A percentile compares a stretch with the other conserved stretches of the same genome.
Conservation (phyloP, 768 basidiomycete species). For the Leucocoprinus birnbaumii region DNA sequence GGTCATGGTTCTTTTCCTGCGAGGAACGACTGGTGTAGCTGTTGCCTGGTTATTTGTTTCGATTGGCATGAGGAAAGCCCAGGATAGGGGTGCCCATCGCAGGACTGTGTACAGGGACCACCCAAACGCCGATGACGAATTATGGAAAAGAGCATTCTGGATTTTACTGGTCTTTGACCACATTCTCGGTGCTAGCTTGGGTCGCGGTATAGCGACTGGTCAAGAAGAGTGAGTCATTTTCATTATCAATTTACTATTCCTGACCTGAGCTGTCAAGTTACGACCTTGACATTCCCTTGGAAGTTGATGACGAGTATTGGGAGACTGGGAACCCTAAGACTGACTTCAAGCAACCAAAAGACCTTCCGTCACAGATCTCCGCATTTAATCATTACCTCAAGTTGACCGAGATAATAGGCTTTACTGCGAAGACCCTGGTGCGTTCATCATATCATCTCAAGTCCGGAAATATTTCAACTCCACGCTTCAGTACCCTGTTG, state of each 20-base stretch:
- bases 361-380: constrained; percentile 52
- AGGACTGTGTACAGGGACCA: constrained; percentile 49
- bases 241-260: background rate
- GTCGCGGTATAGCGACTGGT: constrained; percentile 51
- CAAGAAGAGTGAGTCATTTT: constrained; percentile 60
- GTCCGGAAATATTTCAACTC: background rate
- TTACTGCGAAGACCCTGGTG: constrained; percentile 67
- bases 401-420: constrained; percentile 67
- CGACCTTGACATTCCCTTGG: constrained; percentile 77
- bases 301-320: constrained; percentile 86
- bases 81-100: constrained; percentile 78
- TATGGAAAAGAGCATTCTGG: constrained; percentile 83
- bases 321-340: constrained; percentile 42
- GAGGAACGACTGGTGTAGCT: constrained; percentile 44
- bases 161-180: constrained; percentile 61
- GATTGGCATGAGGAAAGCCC: constrained; percentile 57
- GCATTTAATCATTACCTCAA: constrained; percentile 65
- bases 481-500: constrained; percentile 61
- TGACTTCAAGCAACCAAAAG: constrained; percentile 67
- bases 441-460: constrained; percentile 15
- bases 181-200: constrained; percentile 47
- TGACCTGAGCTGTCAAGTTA: constrained; percentile 48
- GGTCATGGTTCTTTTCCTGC: constrained; percentile 55
- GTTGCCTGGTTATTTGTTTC: constrained; percentile 54
- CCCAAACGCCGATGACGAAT: constrained; percentile 56